Evolutionary conservation across 106 monocot genomes (phyloP).

Genomic region (Dioscorea alata): DNA sequence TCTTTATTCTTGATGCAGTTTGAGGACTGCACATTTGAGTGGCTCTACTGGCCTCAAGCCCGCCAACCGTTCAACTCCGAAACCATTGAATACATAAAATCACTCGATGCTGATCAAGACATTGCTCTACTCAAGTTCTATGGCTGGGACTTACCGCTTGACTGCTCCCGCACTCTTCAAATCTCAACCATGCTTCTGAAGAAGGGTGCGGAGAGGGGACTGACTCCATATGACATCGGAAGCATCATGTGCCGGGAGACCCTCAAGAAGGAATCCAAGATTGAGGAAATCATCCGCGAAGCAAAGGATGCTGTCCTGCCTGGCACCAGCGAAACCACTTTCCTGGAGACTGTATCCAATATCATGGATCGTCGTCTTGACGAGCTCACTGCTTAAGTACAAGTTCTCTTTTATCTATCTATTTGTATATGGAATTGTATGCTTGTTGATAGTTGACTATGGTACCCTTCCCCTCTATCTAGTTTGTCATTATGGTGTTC

Average conservation of each 20-base stretch:
- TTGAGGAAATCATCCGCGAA: conserved; percentile 85
- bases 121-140: conserved; percentile 66
- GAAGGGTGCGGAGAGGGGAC: conserved; percentile 69
- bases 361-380: conserved; percentile 69
- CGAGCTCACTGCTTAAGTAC: conserved; percentile 6
- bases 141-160: conserved; percentile 64
- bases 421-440: background rate
- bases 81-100: conserved; percentile 60
- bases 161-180: conserved; percentile 60
- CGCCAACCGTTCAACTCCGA: conserved; percentile 46
- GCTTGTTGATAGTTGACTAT: background rate
- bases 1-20: conserved; percentile 39
- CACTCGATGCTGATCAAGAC: conserved; percentile 75
- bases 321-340: conserved; percentile 45
- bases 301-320: conserved; percentile 55
- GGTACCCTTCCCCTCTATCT: too few species aligned
- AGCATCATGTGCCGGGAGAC: conserved; percentile 79
- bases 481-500: too few species aligned
- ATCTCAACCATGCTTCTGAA: conserved; percentile 94
- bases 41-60: conserved; percentile 92
- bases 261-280: conserved; percentile 63
- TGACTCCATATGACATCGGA: conserved; percentile 71
- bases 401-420: background rate
- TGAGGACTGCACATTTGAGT: conserved; percentile 96
- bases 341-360: conserved; percentile 57